Base-by-base conservation (phyloP, 805 yeast species). In the Metschnikowia colocasiae region DNA sequence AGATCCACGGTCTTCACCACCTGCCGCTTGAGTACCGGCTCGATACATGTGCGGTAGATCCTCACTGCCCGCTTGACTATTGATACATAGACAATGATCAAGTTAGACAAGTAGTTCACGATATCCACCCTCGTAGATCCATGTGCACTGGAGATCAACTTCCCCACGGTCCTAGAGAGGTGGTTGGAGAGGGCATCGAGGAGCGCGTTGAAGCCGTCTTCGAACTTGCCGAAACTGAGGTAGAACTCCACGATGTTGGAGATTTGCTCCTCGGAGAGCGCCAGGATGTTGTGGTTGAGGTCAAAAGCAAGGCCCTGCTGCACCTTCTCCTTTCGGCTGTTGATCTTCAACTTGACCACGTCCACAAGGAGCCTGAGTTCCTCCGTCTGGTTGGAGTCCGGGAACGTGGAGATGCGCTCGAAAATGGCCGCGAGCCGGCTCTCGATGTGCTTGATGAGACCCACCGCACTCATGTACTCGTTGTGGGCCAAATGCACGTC, bases 401-500 rank as follows among this genome's bases (percentile, higher is more conserved):
- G 45, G 19, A 41, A 49, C 36, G 34, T 48, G 41, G 26, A 50
- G 36, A 33, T 65, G 36, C 41, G 63, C 59, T 15, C 55, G 46
- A 71, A 74, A 9, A 67, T 62, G 19, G 52, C 56, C 6, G 50
- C 43, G 18, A 72, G 53, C 45, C 67, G 64, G 12, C 57, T 53
- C 45, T 71, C 75, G 33, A 71, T 69, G 51, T 68, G 69, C 26
- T 59, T 60, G 35, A 73, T 62, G 23, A 68, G 57, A 6, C 74
- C 75, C 16, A 76, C 78, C 3, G 79, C 72, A 36, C 67, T 70
- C 43, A 60, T 64, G 55, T 75, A 83, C 46, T 76, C 73, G 45
- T 79, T 76, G 56, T 85, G 83, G 9, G 87, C 83, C 22, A 85
- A 71, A 46, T 73, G 73, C 12, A 83, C 79, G 59, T 87, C 94